Percentiles rank a stretch among this genome's conserved stretches.
Evolutionary conservation across 202 grass and related monocot species (phyloP).

Genomic region (Sporobolus alterniflorus): DNA sequence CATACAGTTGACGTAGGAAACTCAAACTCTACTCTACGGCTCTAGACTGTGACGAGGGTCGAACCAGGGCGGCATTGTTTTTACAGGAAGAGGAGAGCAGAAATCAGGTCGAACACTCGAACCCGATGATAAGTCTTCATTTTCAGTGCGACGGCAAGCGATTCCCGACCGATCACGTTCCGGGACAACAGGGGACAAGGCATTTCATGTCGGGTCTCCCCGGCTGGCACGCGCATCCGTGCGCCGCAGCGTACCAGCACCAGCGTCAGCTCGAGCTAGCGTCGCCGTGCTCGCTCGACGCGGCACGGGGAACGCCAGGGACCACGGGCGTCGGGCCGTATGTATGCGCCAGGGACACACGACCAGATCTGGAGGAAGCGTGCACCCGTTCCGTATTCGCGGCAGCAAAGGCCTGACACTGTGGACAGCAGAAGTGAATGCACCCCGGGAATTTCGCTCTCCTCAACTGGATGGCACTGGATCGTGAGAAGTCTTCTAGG

Average conservation of each 20-base stretch:
- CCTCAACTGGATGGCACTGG: not conserved
- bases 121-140: too few relatives aligned
- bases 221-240: not conserved
- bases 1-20: not conserved
- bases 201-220: not conserved
- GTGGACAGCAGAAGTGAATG: slow-evolving; percentile 44
- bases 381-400: not conserved
- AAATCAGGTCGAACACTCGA: too few relatives aligned
- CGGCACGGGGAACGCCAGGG: not conserved
- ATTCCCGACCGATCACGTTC: slow-evolving; percentile 9
- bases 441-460: slow-evolving; percentile 49
- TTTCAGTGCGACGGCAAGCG: too few relatives aligned
- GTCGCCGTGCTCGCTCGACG: not conserved
- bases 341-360: too few relatives aligned
- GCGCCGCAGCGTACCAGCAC: not conserved
- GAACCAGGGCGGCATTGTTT: too few relatives aligned
- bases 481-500: not conserved
- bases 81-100: not conserved
- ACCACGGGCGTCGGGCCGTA: not conserved
- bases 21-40: too few relatives aligned
- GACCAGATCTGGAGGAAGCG: slow-evolving; percentile 3
- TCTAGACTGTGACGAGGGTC: not conserved
- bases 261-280: not conserved
- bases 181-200: not conserved
- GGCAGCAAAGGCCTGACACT: not conserved